Base-by-base conservation (phyloP, 805 yeast species). In the Lipomyces kockii region DNA sequence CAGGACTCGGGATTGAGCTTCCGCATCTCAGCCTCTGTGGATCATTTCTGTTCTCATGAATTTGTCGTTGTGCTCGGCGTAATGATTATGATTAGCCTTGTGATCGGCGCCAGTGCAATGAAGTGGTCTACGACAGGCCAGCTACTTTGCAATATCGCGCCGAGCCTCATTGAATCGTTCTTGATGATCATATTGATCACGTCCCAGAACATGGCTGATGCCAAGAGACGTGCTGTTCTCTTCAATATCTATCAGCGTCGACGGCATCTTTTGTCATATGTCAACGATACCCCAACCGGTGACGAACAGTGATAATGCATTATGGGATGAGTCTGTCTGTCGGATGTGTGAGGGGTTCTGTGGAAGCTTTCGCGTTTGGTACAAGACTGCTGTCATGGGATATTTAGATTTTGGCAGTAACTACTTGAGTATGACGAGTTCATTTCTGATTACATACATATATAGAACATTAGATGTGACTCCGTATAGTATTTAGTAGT, bases 101-200 rank as follows among this genome's bases (percentile, higher is more conserved):
- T 81, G 35, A 63, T 73, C n/a, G 70, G 75, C 43, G 80, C 84
- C 35, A 75, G 79, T 8, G 78, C 72, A 25, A 63, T 81, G 71
- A 72, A 67, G 53, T 81, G 83, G 83, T 77, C 76, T 59, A 77
- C 78, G 2, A 80, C 81, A 6, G 83, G 81, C 49, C 83, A 81
- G 70, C 73, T 81, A 54, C 68, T 81, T 49, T 76, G 78, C 43
- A 81, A 81, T 63, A 79, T 82, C 0, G 83, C 83, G 53, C 79
- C 83, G 0, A 81, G 80, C 82, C 80, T 81, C 70, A 80, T 81
- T 51, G 83, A 81, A 68, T 82, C 78, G 25, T 81, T 81, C 65
- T 80, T 80, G 69, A 60, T 80, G 59, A 72, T 81, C 43, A 78
- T 81, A 39, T 68, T 81, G 35, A 52, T 60, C 20, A 55, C 52